A percentile compares a stretch with the other conserved stretches of the same genome.
Conservation (phyloP, 2,329 filamentous ascomycete genomes). For the Pseudogymnoascus sp. region DNA sequence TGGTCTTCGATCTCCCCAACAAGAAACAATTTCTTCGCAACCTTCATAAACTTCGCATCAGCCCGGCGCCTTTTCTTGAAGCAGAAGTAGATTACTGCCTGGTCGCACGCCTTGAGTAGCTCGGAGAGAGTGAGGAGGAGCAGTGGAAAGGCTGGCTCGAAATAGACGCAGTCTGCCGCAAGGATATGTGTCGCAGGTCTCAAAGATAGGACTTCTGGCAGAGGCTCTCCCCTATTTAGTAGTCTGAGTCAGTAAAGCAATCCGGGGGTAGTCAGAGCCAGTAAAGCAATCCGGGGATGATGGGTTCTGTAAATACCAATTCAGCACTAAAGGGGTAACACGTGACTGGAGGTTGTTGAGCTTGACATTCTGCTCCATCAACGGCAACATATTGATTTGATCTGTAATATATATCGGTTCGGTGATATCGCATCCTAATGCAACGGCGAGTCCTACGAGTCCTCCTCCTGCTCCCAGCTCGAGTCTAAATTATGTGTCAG, state of each 20-base stretch:
- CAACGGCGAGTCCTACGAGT: constrained; percentile 64
- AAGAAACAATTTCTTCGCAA: constrained; percentile 58
- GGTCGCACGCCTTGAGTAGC: constrained; percentile 65
- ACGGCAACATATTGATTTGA: constrained; percentile 71
- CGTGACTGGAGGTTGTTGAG: constrained; percentile 63
- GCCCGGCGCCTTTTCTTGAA: constrained; percentile 88
- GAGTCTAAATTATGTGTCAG: constrained; percentile 48
- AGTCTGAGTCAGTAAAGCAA: neutral
- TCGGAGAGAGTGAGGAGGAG: constrained; percentile 71
- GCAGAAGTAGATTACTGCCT: constrained; percentile 67
- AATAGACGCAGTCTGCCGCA: constrained; percentile 96
- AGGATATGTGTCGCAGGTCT: constrained; percentile 71
- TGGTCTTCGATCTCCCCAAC: constrained; percentile 58
- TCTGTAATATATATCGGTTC: constrained; percentile 73
- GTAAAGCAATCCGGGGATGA: neutral
- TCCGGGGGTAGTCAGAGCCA: neutral
- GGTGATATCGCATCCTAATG: constrained; percentile 47
- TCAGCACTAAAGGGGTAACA: constrained; percentile 64
- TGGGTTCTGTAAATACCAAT: constrained; percentile 54
- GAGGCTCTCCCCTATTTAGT: constrained; percentile 49
- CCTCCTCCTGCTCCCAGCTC: constrained; percentile 91
- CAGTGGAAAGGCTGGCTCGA: constrained; percentile 88
- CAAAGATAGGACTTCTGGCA: constrained; percentile 45
- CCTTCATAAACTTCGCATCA: constrained; percentile 68
- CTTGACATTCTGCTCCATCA: constrained; percentile 83